Base-by-base conservation (phyloP, 2,329 filamentous ascomycete genomes). In the Hypoxylon sp. region DNA sequence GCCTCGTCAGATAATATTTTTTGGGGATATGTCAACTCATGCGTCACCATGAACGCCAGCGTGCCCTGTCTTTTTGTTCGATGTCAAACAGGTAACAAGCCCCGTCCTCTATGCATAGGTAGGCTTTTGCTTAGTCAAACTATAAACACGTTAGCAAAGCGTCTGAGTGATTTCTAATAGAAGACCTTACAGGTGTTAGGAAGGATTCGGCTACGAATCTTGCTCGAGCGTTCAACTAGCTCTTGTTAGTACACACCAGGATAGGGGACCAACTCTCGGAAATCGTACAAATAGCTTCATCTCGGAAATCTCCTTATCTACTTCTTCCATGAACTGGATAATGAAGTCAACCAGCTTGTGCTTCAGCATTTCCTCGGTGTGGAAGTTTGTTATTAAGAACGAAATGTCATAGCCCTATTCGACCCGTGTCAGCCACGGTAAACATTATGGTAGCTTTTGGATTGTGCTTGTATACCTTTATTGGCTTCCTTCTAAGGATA, bases 281-380 rank as follows among this genome's bases (percentile, higher is more conserved):
- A 32, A 46, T 85, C 93, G 74, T 87, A 98, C 95, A 82, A 99
- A 99, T 76, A 99, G 91, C 87, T 99, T 99, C 96, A 99, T 98
- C 83, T 99, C 97, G 2, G 96, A 98, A 67, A 99, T 99, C 82
- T 99, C 96, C 86, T 99, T 99, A 81, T 99, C 97, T 3, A 99
- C 97, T 80, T 99, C 96, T 81, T 99, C 95, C 95, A 99, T 98
- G 78, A 99, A 99, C 78, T 98, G 91, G 72, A 99, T 98, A 74
- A 99, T 97, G 77, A 99, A 99, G 80, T 99, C 96, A 34, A 99
- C 97, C 74, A 99, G 86, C 85, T 99, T 98, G 80, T 99, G 95
- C 86, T 98, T 98, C 79, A 98, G 81, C 94, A 99, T 97, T 79
- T 97, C 93, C 81, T 98, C 96, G 3, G 96, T 98, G 77, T 99